Conservation (phyloP, 1,284 basidiomycete species). For the Microbotryum saponariae region DNA sequence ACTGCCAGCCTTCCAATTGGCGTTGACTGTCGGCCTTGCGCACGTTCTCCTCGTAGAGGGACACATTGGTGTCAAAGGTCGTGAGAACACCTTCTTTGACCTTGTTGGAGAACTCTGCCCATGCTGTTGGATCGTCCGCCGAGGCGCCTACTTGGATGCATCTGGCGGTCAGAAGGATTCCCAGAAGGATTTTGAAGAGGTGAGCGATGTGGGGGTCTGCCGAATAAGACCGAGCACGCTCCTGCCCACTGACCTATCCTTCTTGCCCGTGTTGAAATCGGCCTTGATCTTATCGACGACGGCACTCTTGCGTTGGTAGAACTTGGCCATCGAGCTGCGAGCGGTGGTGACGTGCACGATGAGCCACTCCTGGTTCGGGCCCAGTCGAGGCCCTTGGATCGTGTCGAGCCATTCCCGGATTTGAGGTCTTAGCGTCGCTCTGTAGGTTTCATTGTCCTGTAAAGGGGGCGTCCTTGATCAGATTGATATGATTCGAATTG, state of each 20-base stretch:
- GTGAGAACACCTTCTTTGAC: constrained; percentile 78
- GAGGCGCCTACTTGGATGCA: constrained; percentile 59
- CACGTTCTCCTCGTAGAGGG: constrained; percentile 77
- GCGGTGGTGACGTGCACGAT: constrained; percentile 65
- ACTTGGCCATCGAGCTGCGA: constrained; percentile 46
- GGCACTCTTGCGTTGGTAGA: constrained; percentile 72
- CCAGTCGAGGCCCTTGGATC: constrained; percentile 56
- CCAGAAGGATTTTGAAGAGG: constrained; percentile 6
- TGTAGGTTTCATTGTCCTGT: constrained; percentile 79
- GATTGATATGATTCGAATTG: no score
- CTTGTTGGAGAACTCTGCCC: constrained; percentile 81
- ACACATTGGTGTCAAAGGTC: constrained; percentile 71
- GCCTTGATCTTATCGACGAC: constrained; percentile 84
- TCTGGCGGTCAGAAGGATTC: constrained; percentile 45
- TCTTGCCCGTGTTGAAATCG: constrained; percentile 85
- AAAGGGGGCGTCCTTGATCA: no score
- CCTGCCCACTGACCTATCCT: constrained; percentile 59
- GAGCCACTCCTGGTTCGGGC: constrained; percentile 59
- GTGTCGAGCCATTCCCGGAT: constrained; percentile 81
- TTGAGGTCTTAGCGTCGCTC: constrained; percentile 65
- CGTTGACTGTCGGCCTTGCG: constrained; percentile 75
- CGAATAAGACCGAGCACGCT: no score
- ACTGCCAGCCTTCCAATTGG: constrained; percentile 90
- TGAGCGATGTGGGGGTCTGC: neutral
- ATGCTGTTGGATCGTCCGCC: constrained; percentile 65